Evolutionary conservation across 2,329 filamentous ascomycete genomes (phyloP), one percentile per base, ranked within the genome.

Genomic region (Lecanicillium sp.): DNA sequence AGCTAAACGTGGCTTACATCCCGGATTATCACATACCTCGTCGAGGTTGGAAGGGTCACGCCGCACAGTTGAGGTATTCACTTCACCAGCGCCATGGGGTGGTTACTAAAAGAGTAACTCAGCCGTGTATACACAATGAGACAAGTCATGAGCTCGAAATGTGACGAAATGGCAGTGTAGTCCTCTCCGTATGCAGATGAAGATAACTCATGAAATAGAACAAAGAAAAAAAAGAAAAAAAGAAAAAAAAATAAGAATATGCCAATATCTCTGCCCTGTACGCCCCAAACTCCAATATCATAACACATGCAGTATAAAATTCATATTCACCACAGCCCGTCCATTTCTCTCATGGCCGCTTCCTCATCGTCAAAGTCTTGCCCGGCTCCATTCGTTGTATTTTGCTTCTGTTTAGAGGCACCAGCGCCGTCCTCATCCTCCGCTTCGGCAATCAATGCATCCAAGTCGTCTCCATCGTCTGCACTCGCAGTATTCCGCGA

Each of bases 291-390:
- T 25, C 22, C 22, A 25, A 25, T 25, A 20, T 31, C 13, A n/a
- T 37, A 14, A 17, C n/a, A 19, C 28, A 14, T 29, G 19, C 36
- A 14, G n/a, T 29, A 25, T n/a, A 4, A 4, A 38, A 32, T 29
- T n/a, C n/a, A n/a, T 11, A 25, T 25, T 20, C 33, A 73, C 70
- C 69, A 77, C 17, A 74, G 45, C 0, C 66, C 72, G 29, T 73
- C 72, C 71, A 78, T 74, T 46, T 77, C 77, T 28, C 72, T 76
- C 77, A 87, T 80, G 1, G 73, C 79, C 43, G 78, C 81, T 58
- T 83, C 77, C 12, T 83, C 79, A 39, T 80, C 71, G 40, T 75
- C 71, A 15, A 76, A 46, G 13, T 72, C 69, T 34, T 73, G 66
- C 20, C 68, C 66, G 4, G 73, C 70, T 1, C 37, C 53, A 25